phyloP scores from a whole-genome alignment of 192 early-diverging fungal species.

The Coemansia sp. region DNA sequence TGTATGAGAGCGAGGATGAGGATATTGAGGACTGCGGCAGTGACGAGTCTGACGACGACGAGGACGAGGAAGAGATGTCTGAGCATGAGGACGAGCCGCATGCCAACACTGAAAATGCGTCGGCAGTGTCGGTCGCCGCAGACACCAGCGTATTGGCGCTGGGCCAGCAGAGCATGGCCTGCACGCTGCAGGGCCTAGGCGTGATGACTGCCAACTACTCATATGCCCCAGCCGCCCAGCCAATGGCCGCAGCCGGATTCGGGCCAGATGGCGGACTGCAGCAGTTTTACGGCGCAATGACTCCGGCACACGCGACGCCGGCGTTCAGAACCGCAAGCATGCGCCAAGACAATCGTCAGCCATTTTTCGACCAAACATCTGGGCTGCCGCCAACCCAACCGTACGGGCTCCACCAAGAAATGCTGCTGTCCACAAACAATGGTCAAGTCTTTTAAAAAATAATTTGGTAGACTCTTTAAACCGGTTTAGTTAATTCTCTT shows the following conservation, averaged over 20 bases:
- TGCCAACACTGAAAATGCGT: background rate
- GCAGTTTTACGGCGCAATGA: background rate
- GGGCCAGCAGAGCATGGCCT: background rate
- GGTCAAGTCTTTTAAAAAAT: background rate
- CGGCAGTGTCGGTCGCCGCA: background rate
- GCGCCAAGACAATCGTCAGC: background rate
- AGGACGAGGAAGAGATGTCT: conserved; percentile 13
- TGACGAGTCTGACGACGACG: conserved; percentile 7
- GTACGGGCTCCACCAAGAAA: background rate
- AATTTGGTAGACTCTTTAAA: background rate
- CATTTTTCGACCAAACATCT: background rate
- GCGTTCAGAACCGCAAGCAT: background rate
- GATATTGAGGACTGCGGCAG: conserved; percentile 21
- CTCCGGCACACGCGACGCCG: background rate
- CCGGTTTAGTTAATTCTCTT: too few relatives aligned
- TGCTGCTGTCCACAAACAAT: background rate
- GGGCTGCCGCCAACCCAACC: background rate
- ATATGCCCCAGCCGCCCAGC: background rate
- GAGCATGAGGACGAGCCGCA: background rate
- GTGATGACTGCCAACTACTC: background rate
- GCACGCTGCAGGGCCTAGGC: conserved; percentile 6
- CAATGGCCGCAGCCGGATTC: background rate
- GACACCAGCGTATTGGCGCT: background rate
- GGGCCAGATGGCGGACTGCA: background rate
- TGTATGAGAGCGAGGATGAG: conserved; percentile 3